Conservation (phyloP, 345 rosid genomes). For the Rhizophora mangle region DNA sequence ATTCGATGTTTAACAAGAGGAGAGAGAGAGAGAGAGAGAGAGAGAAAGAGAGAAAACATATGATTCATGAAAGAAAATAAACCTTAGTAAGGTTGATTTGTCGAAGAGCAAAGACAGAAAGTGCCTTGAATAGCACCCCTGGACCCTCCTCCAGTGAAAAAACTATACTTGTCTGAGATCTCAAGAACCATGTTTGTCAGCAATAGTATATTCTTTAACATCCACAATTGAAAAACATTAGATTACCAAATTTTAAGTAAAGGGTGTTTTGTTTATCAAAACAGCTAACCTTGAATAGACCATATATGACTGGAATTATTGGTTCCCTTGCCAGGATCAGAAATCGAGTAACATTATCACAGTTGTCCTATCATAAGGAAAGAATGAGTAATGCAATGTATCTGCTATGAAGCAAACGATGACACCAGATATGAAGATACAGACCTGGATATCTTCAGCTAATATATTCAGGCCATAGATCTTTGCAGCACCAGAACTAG, state of each 20-base stretch:
- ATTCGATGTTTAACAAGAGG: neutral
- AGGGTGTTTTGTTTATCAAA: neutral
- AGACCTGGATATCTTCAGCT: conserved; percentile 92
- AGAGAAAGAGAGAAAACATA: neutral
- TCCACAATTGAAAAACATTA: neutral
- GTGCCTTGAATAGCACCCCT: conserved; percentile 96
- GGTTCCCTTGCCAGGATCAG: conserved; percentile 99
- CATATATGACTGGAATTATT: conserved; percentile 77
- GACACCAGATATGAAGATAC: conserved; percentile 8
- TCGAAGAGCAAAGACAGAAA: conserved; percentile 92
- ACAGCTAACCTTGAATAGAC: conserved; percentile 83
- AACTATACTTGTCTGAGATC: conserved; percentile 80
- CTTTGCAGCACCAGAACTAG: conserved; percentile 75
- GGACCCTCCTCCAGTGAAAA: conserved; percentile 98
- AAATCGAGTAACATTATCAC: conserved; percentile 87
- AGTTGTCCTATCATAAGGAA: conserved; percentile 56
- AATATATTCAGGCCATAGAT: conserved; percentile 85
- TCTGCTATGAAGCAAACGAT: neutral
- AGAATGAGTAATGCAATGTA: conserved; percentile 2
- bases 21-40: neutral
- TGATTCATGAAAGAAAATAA: neutral
- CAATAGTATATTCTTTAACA: neutral
- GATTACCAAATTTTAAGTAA: neutral
- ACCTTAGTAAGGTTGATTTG: conserved; percentile 91
- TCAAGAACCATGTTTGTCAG: conserved; percentile 17